Evolutionary conservation across 169 alveolate species (phyloP).

Genomic region (Cryptosporidium bovis): DNA sequence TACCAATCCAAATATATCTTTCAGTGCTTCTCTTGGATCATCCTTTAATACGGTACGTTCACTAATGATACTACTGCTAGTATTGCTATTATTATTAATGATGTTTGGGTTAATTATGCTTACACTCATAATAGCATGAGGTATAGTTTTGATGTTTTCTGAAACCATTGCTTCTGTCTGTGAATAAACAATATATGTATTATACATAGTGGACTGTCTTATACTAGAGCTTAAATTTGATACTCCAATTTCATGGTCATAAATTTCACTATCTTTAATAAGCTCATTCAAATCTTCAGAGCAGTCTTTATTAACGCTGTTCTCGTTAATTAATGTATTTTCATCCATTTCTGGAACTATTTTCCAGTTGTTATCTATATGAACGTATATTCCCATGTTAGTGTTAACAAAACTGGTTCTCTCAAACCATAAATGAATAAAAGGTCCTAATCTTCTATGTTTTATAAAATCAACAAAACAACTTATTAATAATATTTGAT

Average conservation of each 20-base stretch:
- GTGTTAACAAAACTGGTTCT: constrained; percentile 51
- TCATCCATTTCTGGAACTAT: constrained; percentile 44
- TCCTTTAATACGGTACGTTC: background rate
- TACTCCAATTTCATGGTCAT: constrained; percentile 32
- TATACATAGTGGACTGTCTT: constrained; percentile 47
- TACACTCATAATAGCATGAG: constrained; percentile 41
- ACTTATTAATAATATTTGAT: constrained; percentile 40
- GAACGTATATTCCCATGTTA: constrained; percentile 18
- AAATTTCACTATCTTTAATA: background rate
- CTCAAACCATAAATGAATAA: constrained; percentile 59
- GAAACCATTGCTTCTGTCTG: constrained; percentile 70
- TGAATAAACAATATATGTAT: constrained; percentile 45
- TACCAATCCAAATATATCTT: constrained; percentile 55
- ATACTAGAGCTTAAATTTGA: constrained; percentile 3
- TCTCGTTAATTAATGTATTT: constrained; percentile 9
- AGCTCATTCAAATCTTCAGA: background rate
- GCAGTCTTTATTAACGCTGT: too few species aligned
- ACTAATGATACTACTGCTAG: background rate
- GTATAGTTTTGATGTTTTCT: constrained; percentile 40
- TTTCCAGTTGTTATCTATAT: constrained; percentile 47
- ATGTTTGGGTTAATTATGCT: background rate
- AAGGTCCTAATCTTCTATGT: constrained; percentile 36
- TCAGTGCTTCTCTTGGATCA: constrained; percentile 45
- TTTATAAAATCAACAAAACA: constrained; percentile 37
- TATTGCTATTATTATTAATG: background rate